Conservation (phyloP, 2,329 filamentous ascomycete species). For the Diaporthe ilicicola region DNA sequence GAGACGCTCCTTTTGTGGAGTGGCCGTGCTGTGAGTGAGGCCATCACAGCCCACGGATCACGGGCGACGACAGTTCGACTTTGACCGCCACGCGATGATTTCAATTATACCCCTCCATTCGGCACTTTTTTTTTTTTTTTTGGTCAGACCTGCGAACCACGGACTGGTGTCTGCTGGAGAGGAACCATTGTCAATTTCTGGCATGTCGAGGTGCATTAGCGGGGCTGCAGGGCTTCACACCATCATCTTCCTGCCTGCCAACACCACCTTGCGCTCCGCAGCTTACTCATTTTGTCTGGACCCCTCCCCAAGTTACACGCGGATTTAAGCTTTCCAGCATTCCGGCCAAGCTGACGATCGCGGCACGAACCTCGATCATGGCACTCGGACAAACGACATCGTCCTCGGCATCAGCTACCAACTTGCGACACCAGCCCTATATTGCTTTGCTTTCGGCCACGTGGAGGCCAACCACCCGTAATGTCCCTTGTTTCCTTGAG, state of each 20-base stretch:
- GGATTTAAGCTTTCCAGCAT: conserved; percentile 17
- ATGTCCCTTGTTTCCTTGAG: not conserved
- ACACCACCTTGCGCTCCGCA: not conserved
- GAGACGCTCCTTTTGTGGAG: not conserved
- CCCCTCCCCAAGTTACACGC: conserved; percentile 6
- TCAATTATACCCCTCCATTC: conserved; percentile 26
- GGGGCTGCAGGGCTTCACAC: conserved; percentile 27
- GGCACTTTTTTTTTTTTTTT: too few relatives aligned
- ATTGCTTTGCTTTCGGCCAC: conserved; percentile 1
- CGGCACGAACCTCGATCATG: conserved; percentile 19
- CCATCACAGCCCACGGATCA: not conserved
- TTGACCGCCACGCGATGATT: conserved; percentile 5
- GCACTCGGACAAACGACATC: conserved; percentile 2
- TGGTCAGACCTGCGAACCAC: conserved; percentile 25
- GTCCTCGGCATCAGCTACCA: not conserved
- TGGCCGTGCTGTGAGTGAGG: not conserved
- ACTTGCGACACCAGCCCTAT: not conserved
- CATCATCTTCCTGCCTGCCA: conserved; percentile 23
- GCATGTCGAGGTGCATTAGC: conserved; percentile 31
- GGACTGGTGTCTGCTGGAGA: conserved; percentile 4
- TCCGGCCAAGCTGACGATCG: conserved; percentile 17
- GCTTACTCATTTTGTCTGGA: conserved; percentile 9
- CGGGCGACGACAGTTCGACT: conserved; percentile 1
- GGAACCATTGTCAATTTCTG: conserved; percentile 23
- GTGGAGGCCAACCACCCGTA: not conserved